These are phyloP conservation scores for Crassisporium funariophilum DNA, from an alignment of 768 basidiomycete genomes.

Conservation along the genomic window DNA sequence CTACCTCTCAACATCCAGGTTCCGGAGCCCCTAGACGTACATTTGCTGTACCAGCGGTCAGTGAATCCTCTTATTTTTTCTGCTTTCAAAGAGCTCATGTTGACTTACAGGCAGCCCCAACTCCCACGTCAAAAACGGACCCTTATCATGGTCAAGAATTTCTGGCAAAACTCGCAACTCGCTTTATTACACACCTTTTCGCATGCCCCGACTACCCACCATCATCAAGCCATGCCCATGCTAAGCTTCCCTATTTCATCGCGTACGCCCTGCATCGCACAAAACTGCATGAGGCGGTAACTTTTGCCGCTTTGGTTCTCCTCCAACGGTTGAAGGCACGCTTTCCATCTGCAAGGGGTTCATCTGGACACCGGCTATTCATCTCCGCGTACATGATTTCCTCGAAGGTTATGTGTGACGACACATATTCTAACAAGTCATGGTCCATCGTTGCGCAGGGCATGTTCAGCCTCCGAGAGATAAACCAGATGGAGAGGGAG, in stretches of 20 bases:
- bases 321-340: constrained; percentile 85
- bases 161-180: constrained; percentile 65
- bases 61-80: constrained; percentile 12
- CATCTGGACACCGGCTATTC: constrained; percentile 87
- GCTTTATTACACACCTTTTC: constrained; percentile 85
- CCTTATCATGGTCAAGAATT: constrained; percentile 79
- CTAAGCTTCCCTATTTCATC: constrained; percentile 75
- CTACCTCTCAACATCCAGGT: constrained; percentile 20
- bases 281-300: constrained; percentile 70
- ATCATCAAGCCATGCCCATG: constrained; percentile 53
- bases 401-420: constrained; percentile 91
- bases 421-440: constrained; percentile 91
- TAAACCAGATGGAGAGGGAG: constrained; percentile 97
- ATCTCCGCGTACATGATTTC: constrained; percentile 94
- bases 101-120: constrained; percentile 25
- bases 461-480: constrained; percentile 83
- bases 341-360: constrained; percentile 90
- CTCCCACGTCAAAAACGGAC: constrained; percentile 39
- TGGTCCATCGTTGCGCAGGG: constrained; percentile 91
- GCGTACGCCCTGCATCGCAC: constrained; percentile 88
- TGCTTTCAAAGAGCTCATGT: not conserved
- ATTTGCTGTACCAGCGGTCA: constrained; percentile 23
- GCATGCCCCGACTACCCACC: constrained; percentile 85
- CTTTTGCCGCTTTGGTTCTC: constrained; percentile 65
- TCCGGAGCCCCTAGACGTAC: constrained; percentile 23